These are phyloP conservation scores for Cardamine resedifolia DNA, from an alignment of 345 rosid species.

Conservation along the genomic window DNA sequence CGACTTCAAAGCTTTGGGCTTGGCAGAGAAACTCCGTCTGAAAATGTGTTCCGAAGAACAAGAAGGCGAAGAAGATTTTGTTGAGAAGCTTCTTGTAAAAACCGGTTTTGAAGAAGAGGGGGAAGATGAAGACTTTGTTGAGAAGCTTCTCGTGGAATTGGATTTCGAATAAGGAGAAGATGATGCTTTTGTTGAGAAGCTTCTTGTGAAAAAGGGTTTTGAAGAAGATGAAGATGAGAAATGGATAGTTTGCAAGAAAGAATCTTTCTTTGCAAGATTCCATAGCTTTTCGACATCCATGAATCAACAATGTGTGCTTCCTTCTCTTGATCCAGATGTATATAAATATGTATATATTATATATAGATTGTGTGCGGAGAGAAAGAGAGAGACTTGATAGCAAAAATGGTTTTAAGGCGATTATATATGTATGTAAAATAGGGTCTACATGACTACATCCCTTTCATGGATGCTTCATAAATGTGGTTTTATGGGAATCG, in stretches of 20 bases:
- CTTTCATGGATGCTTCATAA: not conserved
- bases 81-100: not conserved
- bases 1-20: not conserved
- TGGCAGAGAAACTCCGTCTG: not conserved
- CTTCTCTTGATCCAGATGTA: not conserved
- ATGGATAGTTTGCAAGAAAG: not conserved
- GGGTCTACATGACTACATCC: not conserved
- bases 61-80: not conserved
- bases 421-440: not conserved
- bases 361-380: not conserved
- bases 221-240: not conserved
- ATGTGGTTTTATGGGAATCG: not conserved
- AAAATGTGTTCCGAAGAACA: not conserved
- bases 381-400: not conserved
- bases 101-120: not conserved
- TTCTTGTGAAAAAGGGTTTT: not conserved
- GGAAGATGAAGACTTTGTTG: not conserved
- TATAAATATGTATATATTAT: not conserved
- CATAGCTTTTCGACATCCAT: slow-evolving; percentile 5
- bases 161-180: not conserved
- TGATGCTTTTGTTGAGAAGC: not conserved
- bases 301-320: not conserved
- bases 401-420: not conserved
- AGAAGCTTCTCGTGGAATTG: not conserved
- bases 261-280: not conserved